Evolutionary conservation across 208 protist genomes (phyloP).

Genomic region (Trypanosoma boissoni): DNA sequence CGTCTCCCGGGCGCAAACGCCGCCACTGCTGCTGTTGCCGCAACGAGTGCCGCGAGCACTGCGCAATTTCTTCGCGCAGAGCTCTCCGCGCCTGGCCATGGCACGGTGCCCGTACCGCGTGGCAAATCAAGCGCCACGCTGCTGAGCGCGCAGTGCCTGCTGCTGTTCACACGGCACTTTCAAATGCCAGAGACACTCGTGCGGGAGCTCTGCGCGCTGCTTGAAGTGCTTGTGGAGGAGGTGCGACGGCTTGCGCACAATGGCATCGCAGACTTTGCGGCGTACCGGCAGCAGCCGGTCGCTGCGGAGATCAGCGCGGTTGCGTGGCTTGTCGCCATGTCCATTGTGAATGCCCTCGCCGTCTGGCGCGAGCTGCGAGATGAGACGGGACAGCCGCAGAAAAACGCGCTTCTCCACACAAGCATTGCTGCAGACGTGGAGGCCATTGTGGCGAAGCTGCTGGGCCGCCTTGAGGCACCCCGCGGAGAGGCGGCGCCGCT

Average conservation of each 20-base stretch:
- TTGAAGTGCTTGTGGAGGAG: conserved; percentile 46
- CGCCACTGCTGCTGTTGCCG: conserved; percentile 28
- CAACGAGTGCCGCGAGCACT: conserved; percentile 39
- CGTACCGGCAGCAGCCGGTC: conserved; percentile 30
- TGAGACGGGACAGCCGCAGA: conserved; percentile 16
- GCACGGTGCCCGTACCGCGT: conserved; percentile 3
- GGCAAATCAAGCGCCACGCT: conserved; percentile 45
- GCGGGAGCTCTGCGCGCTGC: conserved; percentile 40
- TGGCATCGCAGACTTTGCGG: not conserved
- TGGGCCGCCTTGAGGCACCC: conserved; percentile 23
- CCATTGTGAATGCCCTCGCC: conserved; percentile 55
- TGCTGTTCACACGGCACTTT: conserved; percentile 83
- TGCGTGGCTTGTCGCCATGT: conserved; percentile 64
- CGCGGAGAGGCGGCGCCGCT: conserved; percentile 9
- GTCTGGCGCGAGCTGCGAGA: conserved; percentile 62
- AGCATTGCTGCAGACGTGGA: conserved; percentile 38
- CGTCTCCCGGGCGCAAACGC: conserved; percentile 30
- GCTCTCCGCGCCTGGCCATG: conserved; percentile 12
- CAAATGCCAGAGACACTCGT: conserved; percentile 68
- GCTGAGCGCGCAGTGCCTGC: conserved; percentile 74
- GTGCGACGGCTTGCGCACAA: conserved; percentile 26
- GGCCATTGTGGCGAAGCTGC: conserved; percentile 25
- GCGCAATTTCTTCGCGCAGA: conserved; percentile 44
- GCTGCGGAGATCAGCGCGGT: conserved; percentile 50
- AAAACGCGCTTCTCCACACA: conserved; percentile 50